Evolutionary conservation across 2,329 filamentous ascomycete species (phyloP), one percentile per base, ranked within the genome.

Genomic region (Dothidotthia symphoricarpi): DNA sequence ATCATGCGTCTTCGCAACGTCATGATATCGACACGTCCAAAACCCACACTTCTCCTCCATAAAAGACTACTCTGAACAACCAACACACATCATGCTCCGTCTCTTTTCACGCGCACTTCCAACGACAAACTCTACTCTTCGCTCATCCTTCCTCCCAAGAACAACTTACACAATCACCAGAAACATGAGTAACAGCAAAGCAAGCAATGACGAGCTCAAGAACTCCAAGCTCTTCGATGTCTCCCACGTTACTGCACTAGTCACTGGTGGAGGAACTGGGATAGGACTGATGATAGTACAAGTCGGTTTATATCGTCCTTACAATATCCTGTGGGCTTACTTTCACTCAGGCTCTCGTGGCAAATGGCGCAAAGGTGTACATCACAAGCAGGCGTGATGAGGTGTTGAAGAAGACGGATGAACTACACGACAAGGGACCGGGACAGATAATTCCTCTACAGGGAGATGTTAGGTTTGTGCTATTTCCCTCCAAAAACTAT

Each of bases 311-410:
- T n/a, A n/a, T n/a, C n/a, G n/a, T n/a, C n/a, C n/a, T n/a, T n/a
- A n/a, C n/a, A n/a, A n/a, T n/a, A n/a, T n/a, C n/a, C n/a, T n/a
- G n/a, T n/a, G n/a, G n/a, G n/a, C n/a, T n/a, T n/a, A n/a, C n/a
- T n/a, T 83, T 85, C 47, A 77, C 78, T 16, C 71, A 79, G 36
- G 81, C 79, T 38, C 82, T 82, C 64, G 74, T 83, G 19, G 62
- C 72, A 42, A 82, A 82, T 63, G 80, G 81, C 30, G 75, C 73
- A 7, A 84, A 80, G 53, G 63, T 66, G 2, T 66, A 67, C 36
- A 66, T 66, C 32, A 65, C 58, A 15, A 60, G 55, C 13, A 49
- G 63, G 35, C 55, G 51, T 47, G 59, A 56, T 29, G 59, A 58
- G 32, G 50, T 53, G 11, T 51, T 71, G 34, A 56, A 70, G 36